phyloP scores from a whole-genome alignment of 225 moss, liverwort and hornwort species.

The Bryum argenteum region DNA sequence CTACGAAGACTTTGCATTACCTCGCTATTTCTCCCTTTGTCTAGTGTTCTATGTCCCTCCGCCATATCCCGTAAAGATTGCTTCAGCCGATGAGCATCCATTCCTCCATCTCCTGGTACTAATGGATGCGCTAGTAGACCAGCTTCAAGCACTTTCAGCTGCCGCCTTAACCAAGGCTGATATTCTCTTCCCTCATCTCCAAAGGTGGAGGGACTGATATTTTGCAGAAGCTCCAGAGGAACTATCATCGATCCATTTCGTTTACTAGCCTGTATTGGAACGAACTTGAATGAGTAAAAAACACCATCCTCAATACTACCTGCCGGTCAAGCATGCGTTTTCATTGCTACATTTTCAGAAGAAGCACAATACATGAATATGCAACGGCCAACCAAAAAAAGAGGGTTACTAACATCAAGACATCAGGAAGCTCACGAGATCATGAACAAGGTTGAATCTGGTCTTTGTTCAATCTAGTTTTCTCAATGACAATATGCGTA shows the following conservation, averaged over 20 bases:
- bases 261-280: constrained; percentile 67
- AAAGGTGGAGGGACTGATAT: constrained; percentile 66
- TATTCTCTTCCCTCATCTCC: constrained; percentile 55
- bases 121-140: constrained; percentile 84
- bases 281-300: constrained; percentile 7
- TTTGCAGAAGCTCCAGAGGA: constrained; percentile 92
- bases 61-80: constrained; percentile 67
- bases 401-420: constrained; percentile 15
- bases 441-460: too few relatives aligned
- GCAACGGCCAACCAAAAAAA: constrained; percentile 7
- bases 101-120: constrained; percentile 64
- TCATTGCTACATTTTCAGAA: background rate
- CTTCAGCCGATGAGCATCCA: constrained; percentile 68
- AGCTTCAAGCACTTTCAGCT: constrained; percentile 75
- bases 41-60: constrained; percentile 47
- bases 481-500: constrained; percentile 5
- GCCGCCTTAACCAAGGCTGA: constrained; percentile 76
- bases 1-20: constrained; percentile 73
- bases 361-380: background rate
- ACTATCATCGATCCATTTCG: constrained; percentile 81
- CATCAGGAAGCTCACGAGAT: background rate
- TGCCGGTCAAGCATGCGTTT: constrained; percentile 8
- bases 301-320: background rate
- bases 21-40: constrained; percentile 72
- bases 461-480: too few relatives aligned